Evolutionary conservation across 371 early-diverging fungal genomes (phyloP), one percentile per base, ranked within the genome.

Genomic region (Syncephalastrum monosporum): DNA sequence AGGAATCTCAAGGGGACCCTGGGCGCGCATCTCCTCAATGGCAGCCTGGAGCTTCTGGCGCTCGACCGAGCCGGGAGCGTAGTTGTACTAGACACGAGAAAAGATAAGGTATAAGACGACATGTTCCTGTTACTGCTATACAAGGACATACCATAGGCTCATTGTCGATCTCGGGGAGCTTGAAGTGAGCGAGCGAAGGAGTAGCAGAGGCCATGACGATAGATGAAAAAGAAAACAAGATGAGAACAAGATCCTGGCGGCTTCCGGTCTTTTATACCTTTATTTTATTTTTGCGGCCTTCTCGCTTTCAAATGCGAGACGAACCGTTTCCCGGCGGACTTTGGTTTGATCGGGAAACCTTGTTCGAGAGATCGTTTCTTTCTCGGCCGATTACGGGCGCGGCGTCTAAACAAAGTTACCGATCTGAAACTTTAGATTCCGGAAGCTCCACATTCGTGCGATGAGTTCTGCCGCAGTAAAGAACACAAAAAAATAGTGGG

Each of bases 51-150:
- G 82, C 64, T 81, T 80, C 52, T 64, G 66, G 55, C 95, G 85
- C 64, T 97, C 95, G 43, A 72, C 61, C 55, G 90, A 89, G 61
- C 91, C 91, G 29, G 94, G 90, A 33, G 84, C 87, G 72, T 94
- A 98, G 60, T 75, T 61, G 64, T 69, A 74, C 91, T 91, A 68
- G 19, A 48, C 16, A 45, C 21, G 16, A 48, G 46, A n/a, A 44
- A 17, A 33, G 5, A 38, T 51, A 38, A 38, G 21, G 21, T 21
- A 38, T 46, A 19, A 46, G 29, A 33, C 10, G 2, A 12, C 38
- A 33, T 33, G 38, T 33, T 33, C 38, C 38, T 33, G 38, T 12
- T 16, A 46, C 23, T 19, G 19, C 47, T 46, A 46, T 19, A 15
- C 47, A 24, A 42, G 15, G 16, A n/a, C 67, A 72, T 75, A 87